These are phyloP conservation scores for Naganishia cerealis DNA, from an alignment of 1,284 basidiomycete species.

Conservation along the genomic window DNA sequence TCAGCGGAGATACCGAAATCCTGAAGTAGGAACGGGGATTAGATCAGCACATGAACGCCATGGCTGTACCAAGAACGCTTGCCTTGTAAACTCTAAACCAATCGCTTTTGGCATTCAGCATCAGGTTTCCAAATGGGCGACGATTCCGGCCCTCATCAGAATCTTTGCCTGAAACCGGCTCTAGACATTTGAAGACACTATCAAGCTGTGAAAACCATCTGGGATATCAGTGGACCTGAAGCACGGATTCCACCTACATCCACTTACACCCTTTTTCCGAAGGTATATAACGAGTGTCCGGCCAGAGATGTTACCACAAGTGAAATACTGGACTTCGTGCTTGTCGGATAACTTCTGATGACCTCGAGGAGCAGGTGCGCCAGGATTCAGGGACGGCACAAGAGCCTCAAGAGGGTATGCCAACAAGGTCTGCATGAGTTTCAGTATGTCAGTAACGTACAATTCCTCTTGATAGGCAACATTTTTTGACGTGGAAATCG, in stretches of 20 bases:
- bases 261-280: slow-evolving; percentile 84
- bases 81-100: slow-evolving; percentile 89
- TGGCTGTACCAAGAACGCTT: slow-evolving; percentile 38
- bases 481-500: slow-evolving; percentile 34
- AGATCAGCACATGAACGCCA: background rate
- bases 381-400: slow-evolving; percentile 68
- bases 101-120: slow-evolving; percentile 74
- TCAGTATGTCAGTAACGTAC: background rate
- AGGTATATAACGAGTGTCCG: slow-evolving; percentile 90
- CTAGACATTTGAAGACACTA: slow-evolving; percentile 88
- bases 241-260: background rate
- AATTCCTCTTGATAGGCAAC: background rate
- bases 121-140: slow-evolving; percentile 67
- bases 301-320: slow-evolving; percentile 78
- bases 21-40: slow-evolving; percentile 43
- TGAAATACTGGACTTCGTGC: slow-evolving; percentile 89
- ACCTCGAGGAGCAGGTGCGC: slow-evolving; percentile 44
- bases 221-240: background rate
- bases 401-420: slow-evolving; percentile 94
- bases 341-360: slow-evolving; percentile 83
- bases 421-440: slow-evolving; percentile 47
- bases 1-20: slow-evolving; percentile 91
- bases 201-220: slow-evolving; percentile 61
- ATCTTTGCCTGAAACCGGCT: slow-evolving; percentile 82
- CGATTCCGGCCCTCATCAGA: slow-evolving; percentile 65